These are phyloP conservation scores for Arabidopsis suecica DNA, from an alignment of 345 rosid genomes.

Conservation along the genomic window DNA sequence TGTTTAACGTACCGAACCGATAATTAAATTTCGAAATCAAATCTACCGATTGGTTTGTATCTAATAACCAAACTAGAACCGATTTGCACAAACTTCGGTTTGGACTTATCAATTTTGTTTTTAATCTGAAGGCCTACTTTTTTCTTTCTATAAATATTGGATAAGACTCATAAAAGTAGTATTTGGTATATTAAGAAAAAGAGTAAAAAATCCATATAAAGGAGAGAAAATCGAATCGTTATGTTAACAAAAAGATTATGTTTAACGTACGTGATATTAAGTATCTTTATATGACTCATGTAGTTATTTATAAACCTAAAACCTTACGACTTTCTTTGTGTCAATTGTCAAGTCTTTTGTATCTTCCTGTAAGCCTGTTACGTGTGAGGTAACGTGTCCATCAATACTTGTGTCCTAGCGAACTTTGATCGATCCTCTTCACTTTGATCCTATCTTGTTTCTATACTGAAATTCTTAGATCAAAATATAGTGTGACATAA, in stretches of 20 bases:
- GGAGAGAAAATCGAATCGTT: not conserved
- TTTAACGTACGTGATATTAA: not conserved
- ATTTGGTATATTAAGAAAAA: not conserved
- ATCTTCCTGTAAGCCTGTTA: not conserved
- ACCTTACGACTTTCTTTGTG: not conserved
- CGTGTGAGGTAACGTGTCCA: not conserved
- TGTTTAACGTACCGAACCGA: too few species aligned
- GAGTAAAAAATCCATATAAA: not conserved
- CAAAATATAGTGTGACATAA: not conserved
- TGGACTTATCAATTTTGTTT: too few species aligned
- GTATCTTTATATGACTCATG: not conserved
- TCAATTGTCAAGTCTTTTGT: not conserved
- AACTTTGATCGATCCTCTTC: slow-evolving; percentile 6
- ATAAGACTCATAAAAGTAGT: too few species aligned
- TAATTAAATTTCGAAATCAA: too few species aligned
- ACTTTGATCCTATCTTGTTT: not conserved
- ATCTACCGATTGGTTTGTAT: too few species aligned
- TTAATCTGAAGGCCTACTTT: too few species aligned
- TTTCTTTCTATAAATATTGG: too few species aligned
- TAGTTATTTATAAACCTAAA: not conserved
- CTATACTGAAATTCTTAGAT: not conserved
- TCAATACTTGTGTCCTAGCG: not conserved
- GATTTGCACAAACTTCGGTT: too few species aligned
- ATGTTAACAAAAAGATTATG: not conserved
- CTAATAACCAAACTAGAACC: too few species aligned